Conservation (phyloP, 495 filamentous ascomycete species). For the Xylaria scruposa region DNA sequence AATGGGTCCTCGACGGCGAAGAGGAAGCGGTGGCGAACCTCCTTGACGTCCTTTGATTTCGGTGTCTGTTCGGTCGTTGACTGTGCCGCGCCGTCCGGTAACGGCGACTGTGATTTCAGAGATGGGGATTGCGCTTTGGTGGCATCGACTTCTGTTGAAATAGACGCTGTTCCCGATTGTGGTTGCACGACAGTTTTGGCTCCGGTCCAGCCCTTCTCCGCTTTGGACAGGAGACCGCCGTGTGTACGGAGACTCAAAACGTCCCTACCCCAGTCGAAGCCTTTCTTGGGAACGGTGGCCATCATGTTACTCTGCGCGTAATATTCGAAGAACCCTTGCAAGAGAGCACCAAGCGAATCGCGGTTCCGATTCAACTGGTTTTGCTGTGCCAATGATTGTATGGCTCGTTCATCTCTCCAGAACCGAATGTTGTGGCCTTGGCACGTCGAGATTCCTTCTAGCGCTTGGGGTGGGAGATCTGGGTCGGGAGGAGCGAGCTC, state of each 20-base stretch:
- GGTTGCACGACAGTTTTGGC: slow-evolving; percentile 63
- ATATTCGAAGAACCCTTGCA: slow-evolving; percentile 83
- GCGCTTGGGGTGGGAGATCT: slow-evolving; percentile 46
- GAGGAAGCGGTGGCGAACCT: slow-evolving; percentile 77
- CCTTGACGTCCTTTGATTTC: slow-evolving; percentile 55
- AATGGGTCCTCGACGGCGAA: slow-evolving; percentile 90
- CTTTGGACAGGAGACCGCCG: slow-evolving; percentile 71
- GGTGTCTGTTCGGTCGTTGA: background rate
- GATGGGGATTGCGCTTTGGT: slow-evolving; percentile 28
- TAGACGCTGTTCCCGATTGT: slow-evolving; percentile 27
- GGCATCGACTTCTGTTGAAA: slow-evolving; percentile 27
- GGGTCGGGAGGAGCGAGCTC: slow-evolving; percentile 52
- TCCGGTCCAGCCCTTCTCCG: slow-evolving; percentile 77
- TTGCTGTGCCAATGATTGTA: slow-evolving; percentile 56
- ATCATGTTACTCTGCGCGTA: slow-evolving; percentile 63
- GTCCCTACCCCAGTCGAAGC: slow-evolving; percentile 74
- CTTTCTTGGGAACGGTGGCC: slow-evolving; percentile 45
- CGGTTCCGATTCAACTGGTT: slow-evolving; percentile 64
- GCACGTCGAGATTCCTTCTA: slow-evolving; percentile 51
- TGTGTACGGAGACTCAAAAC: slow-evolving; percentile 73
- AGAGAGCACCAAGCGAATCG: slow-evolving; percentile 66
- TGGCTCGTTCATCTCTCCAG: slow-evolving; percentile 70
- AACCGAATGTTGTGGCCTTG: slow-evolving; percentile 69
- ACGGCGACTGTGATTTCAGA: background rate
- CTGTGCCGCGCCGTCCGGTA: background rate